Evolutionary conservation across 192 early-diverging fungal species (phyloP).

Genomic region (Coemansia sp.): DNA sequence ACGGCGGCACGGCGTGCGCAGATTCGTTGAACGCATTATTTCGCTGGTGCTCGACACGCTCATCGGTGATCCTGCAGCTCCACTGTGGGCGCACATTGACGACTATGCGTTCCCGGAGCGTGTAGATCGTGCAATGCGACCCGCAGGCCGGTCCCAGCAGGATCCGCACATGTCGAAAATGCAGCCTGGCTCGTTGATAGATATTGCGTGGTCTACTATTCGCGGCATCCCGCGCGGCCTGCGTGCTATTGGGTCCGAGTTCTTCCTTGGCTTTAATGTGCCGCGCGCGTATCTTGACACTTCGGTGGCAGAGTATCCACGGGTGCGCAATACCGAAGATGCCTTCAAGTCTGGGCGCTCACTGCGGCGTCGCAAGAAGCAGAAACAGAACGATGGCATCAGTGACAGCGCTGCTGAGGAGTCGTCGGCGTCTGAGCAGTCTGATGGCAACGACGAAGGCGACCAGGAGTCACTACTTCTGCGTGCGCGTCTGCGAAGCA

Average conservation of each 20-base stretch:
- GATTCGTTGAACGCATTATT: conserved; percentile 1
- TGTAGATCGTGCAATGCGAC: conserved; percentile 17
- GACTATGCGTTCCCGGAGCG: conserved; percentile 53
- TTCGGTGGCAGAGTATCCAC: conserved; percentile 26
- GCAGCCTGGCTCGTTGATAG: conserved; percentile 42
- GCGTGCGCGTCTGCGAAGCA: not conserved
- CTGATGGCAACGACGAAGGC: not conserved
- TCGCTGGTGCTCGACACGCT: conserved; percentile 25
- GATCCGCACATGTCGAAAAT: conserved; percentile 27
- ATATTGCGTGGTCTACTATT: conserved; percentile 14
- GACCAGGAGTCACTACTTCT: not conserved
- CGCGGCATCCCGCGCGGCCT: conserved; percentile 18
- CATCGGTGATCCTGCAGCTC: conserved; percentile 37
- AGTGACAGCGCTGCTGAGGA: not conserved
- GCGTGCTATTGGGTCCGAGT: conserved; percentile 14
- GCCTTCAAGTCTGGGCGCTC: conserved; percentile 13
- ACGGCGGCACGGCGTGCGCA: conserved; percentile 13
- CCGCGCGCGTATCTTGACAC: conserved; percentile 42
- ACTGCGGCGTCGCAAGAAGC: not conserved
- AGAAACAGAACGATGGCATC: not conserved
- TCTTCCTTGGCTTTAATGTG: conserved; percentile 33
- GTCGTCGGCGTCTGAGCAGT: not conserved
- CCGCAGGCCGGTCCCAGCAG: conserved; percentile 26
- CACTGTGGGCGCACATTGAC: conserved; percentile 45
- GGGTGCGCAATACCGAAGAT: conserved; percentile 16